Percentiles rank a stretch among this genome's conserved stretches.
Conservation (phyloP, 2,329 filamentous ascomycete species). For the Botrytis sinoallii region DNA sequence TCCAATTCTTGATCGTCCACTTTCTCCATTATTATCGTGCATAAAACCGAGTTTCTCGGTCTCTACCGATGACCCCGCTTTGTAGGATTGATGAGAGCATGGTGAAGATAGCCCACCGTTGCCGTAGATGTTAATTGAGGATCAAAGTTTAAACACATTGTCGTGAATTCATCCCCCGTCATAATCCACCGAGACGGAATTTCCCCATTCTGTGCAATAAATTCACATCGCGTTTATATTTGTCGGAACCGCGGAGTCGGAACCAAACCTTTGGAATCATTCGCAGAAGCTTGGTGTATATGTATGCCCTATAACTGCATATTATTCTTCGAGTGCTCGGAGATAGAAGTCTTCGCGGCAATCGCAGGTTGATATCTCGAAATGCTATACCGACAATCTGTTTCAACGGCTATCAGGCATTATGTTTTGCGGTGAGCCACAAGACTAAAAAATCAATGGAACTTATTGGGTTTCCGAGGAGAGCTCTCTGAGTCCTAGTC, state of each 20-base stretch:
- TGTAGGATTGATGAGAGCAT: neutral
- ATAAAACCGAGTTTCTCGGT: conserved; percentile 11
- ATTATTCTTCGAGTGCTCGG: neutral
- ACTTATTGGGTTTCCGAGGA: neutral
- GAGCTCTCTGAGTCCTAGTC: neutral
- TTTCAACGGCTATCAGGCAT: neutral
- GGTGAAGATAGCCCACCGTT: neutral
- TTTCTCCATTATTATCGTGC: conserved; percentile 13
- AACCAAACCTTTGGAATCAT: neutral
- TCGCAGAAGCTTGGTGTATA: neutral
- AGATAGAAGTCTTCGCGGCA: neutral
- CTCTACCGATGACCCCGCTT: conserved; percentile 6
- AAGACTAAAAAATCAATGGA: neutral
- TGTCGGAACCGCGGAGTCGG: neutral
- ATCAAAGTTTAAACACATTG: neutral
- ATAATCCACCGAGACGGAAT: neutral
- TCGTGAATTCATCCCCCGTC: neutral
- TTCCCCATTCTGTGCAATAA: neutral
- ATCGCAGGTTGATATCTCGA: neutral
- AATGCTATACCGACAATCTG: neutral
- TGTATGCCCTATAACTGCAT: neutral
- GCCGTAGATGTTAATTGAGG: neutral
- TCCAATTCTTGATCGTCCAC: conserved; percentile 7
- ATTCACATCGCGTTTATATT: neutral
- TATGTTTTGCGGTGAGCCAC: neutral